Conservation (phyloP, 441 rosid species). For the Capsella rubella region DNA sequence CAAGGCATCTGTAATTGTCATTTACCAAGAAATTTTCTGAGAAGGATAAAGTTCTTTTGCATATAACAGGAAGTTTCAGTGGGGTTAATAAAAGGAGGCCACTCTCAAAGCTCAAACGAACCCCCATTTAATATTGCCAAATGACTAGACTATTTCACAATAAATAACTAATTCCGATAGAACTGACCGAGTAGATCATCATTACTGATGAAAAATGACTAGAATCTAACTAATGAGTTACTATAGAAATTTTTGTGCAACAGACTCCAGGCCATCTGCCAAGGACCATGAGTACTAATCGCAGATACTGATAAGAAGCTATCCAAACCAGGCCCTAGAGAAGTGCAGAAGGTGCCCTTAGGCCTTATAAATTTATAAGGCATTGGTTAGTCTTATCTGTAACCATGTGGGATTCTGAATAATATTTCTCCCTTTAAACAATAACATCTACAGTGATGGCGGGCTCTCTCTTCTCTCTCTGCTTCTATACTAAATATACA, state of each 20-base stretch:
- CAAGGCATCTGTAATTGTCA: constrained; percentile 7
- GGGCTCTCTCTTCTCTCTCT: neutral
- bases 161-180: constrained; percentile 3
- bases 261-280: constrained; percentile 13
- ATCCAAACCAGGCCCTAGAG: neutral
- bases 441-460: neutral
- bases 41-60: neutral
- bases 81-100: constrained; percentile 6
- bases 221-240: constrained; percentile 1
- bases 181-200: neutral
- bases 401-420: neutral
- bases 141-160: neutral
- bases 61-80: constrained; percentile 7
- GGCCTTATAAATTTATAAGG: neutral
- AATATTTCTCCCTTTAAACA: neutral
- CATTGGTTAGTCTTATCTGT: neutral
- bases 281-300: neutral
- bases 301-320: neutral
- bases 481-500: neutral
- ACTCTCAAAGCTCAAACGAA: neutral
- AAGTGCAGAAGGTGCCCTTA: neutral
- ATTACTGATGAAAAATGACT: constrained; percentile 1
- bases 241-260: neutral
- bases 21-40: neutral
- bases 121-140: neutral